These are phyloP conservation scores for Myriosclerotinia curreyana DNA, from an alignment of 2,329 filamentous ascomycete species.

Conservation along the genomic window DNA sequence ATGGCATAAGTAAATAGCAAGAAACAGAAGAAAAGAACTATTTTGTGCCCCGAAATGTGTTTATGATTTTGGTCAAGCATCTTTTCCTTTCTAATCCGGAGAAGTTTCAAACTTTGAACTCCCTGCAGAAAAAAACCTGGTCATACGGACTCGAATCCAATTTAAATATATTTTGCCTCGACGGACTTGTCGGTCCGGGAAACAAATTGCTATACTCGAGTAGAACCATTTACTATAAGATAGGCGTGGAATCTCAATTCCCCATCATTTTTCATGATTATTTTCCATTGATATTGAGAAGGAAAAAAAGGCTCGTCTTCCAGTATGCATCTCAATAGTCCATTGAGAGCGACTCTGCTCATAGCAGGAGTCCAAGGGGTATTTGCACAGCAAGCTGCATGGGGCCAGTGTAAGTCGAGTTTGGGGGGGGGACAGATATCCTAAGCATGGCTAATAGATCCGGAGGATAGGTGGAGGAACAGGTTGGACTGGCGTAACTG, in stretches of 20 bases:
- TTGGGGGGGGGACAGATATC: background rate
- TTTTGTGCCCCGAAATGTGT: background rate
- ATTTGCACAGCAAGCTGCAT: conserved; percentile 29
- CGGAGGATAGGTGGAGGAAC: conserved; percentile 30
- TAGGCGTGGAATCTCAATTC: background rate
- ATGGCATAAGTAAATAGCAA: background rate
- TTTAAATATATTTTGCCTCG: conserved; percentile 11
- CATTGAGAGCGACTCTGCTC: conserved; percentile 6
- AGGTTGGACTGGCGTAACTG: conserved; percentile 31
- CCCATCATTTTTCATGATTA: background rate
- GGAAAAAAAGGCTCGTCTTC: background rate
- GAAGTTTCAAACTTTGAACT: background rate
- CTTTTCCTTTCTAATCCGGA: background rate
- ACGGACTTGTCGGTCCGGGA: conserved; percentile 14
- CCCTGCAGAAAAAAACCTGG: background rate
- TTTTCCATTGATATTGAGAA: background rate
- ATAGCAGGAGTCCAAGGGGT: conserved; percentile 17
- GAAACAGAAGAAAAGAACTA: background rate
- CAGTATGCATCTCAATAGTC: conserved; percentile 1
- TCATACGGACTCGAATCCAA: conserved; percentile 4
- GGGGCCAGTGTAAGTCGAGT: conserved; percentile 20
- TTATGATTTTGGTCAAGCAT: too few species aligned
- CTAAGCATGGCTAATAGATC: background rate
- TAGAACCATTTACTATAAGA: conserved; percentile 38
- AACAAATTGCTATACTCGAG: background rate